A percentile compares a stretch with the other conserved stretches of the same genome.
phyloP scores from a whole-genome alignment of 768 basidiomycete genomes.

The Mycena alexandri region DNA sequence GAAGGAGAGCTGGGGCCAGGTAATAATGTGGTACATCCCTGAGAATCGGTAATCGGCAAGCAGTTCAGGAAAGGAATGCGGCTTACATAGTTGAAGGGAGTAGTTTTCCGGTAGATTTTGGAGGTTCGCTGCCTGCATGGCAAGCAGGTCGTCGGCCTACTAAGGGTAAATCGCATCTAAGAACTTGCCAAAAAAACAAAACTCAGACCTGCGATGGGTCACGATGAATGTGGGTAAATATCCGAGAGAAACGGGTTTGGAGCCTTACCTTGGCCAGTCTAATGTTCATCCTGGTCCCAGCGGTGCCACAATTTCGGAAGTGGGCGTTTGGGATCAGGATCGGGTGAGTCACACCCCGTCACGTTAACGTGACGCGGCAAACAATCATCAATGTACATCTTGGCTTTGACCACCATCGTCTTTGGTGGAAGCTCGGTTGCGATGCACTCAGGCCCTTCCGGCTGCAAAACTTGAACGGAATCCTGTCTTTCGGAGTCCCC shows the following conservation, averaged over 20 bases:
- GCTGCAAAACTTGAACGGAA: too few species aligned
- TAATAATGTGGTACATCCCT: constrained; percentile 93
- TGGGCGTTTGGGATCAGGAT: too few species aligned
- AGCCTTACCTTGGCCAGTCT: constrained; percentile 59
- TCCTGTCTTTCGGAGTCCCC: too few species aligned
- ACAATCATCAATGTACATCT: too few species aligned
- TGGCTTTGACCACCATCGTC: too few species aligned
- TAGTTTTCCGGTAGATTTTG: constrained; percentile 96
- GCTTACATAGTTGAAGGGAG: constrained; percentile 81
- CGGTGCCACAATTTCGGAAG: too few species aligned
- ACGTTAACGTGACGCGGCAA: too few species aligned
- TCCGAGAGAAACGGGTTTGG: constrained; percentile 26
- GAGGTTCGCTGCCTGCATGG: constrained; percentile 95
- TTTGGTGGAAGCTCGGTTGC: too few species aligned
- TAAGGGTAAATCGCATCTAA: neutral
- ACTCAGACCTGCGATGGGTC: constrained; percentile 6
- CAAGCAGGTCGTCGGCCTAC: constrained; percentile 88
- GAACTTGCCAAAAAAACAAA: too few species aligned
- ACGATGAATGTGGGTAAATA: constrained; percentile 23
- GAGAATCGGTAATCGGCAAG: constrained; percentile 10
- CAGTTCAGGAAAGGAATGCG: neutral
- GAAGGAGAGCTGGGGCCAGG: constrained; percentile 94
- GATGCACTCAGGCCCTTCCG: too few species aligned
- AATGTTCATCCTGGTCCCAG: constrained; percentile 58
- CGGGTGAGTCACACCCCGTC: too few species aligned